Conservation (phyloP, 371 early-diverging fungal genomes). For the Fennellomyces sp. region DNA sequence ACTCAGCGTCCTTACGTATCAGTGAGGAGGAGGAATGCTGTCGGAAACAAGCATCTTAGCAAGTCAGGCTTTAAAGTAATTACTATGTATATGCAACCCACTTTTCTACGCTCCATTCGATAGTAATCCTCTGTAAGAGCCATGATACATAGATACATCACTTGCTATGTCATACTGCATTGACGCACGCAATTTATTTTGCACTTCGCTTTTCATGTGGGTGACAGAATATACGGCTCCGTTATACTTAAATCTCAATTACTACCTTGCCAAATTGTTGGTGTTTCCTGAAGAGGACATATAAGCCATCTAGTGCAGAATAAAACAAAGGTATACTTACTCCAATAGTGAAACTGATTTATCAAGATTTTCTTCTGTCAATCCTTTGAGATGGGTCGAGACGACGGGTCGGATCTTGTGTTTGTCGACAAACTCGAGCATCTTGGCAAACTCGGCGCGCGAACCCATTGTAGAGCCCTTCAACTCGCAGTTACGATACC, state of each 20-base stretch:
- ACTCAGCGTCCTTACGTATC: too few species aligned
- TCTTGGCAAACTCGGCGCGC: constrained; percentile 63
- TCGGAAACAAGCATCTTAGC: too few species aligned
- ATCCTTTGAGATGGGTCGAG: constrained; percentile 58
- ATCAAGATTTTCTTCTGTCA: constrained; percentile 43
- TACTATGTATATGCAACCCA: too few species aligned
- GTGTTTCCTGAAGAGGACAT: background rate
- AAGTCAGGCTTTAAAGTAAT: too few species aligned
- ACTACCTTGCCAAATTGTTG: constrained; percentile 26
- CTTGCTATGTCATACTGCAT: too few species aligned
- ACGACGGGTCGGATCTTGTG: constrained; percentile 66
- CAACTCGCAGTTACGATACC: constrained; percentile 61
- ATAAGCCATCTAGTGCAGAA: background rate
- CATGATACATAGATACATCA: too few species aligned
- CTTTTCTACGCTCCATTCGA: too few species aligned
- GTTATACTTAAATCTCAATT: constrained; percentile 15
- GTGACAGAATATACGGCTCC: too few species aligned
- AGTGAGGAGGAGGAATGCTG: too few species aligned
- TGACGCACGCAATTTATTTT: too few species aligned
- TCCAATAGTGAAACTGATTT: constrained; percentile 26
- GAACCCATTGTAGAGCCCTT: constrained; percentile 73
- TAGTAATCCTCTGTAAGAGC: too few species aligned
- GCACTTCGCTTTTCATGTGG: too few species aligned
- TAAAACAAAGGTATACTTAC: background rate
- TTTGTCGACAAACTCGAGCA: constrained; percentile 62